Evolutionary conservation across 768 basidiomycete species (phyloP).

Genomic region (Tricholoma hemisulphureum): DNA sequence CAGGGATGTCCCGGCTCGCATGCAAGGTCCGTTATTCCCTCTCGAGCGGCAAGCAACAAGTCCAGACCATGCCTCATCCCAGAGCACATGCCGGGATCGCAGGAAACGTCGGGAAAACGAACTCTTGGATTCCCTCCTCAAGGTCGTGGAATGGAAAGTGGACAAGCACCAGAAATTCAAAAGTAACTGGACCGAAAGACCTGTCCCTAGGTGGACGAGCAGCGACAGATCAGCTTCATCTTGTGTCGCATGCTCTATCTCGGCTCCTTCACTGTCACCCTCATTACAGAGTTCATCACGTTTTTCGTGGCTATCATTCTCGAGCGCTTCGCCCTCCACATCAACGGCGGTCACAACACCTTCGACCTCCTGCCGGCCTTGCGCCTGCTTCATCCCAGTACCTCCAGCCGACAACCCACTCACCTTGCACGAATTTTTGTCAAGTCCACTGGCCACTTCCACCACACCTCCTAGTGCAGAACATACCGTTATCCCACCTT

Average conservation of each 20-base stretch:
- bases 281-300: slow-evolving; percentile 26
- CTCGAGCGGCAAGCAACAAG: slow-evolving; percentile 31
- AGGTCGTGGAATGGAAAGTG: slow-evolving; percentile 41
- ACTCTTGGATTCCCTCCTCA: slow-evolving; percentile 44
- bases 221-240: slow-evolving; percentile 8
- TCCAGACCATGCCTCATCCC: slow-evolving; percentile 4
- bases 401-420: slow-evolving; percentile 39
- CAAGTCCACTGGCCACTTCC: background rate
- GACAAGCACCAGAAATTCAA: slow-evolving; percentile 32
- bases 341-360: slow-evolving; percentile 37
- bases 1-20: slow-evolving; percentile 53
- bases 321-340: slow-evolving; percentile 26
- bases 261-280: slow-evolving; percentile 24
- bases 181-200: slow-evolving; percentile 30
- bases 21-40: slow-evolving; percentile 60
- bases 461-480: background rate
- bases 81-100: slow-evolving; percentile 10
- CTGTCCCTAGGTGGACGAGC: slow-evolving; percentile 5
- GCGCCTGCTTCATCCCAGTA: slow-evolving; percentile 34
- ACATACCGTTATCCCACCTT: background rate
- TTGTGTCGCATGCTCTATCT: slow-evolving; percentile 24
- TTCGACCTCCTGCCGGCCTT: slow-evolving; percentile 36
- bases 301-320: slow-evolving; percentile 23
- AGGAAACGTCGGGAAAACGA: slow-evolving; percentile 26
- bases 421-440: background rate